Base-by-base conservation (phyloP, 148 eudicot species). In the Heliamphora exappendiculata region DNA sequence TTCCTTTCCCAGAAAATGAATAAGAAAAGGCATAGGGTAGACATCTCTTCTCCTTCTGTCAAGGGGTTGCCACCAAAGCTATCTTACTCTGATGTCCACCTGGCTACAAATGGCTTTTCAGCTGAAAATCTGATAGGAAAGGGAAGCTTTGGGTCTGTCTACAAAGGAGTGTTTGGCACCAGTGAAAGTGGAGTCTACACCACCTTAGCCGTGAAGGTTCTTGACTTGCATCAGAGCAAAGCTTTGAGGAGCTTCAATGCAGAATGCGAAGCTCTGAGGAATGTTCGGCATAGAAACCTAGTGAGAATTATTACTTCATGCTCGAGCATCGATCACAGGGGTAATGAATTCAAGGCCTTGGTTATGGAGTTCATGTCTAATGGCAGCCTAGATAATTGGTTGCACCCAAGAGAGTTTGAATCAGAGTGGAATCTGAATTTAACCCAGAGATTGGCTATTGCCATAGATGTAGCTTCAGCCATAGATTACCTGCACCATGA, bases 111-210 rank as follows among this genome's bases (percentile, higher is more conserved):
- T 45, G 68, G 42, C 50, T 74, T 74, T 29, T 17, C 69, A 7
- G 12, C 31, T 7, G 45, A 74, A 16, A 74, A 62, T 74, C 7
- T 74, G 19, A 62, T 74, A 24, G 69, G 77, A 45, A 74, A 74
- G 57, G 69, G 77, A 29, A 74, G 77, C 77, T 74, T 74, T 74
- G 77, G 77, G 12, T 74, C 77, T 11, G 77, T 74, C 19, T 74
- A 74, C 19, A 60, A 62, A 74, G 69, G 69, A 33, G 47, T 28
- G 19, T 74, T 74, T 37, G 42, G 68, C 4, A 42, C 55, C 19
- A 11, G 42, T 11, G 67, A 74, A 20, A 34, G 47, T 37, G 67
- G 22, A 3, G 24, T 36, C 44, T 41, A 24, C 67, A 41, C 68
- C 57, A 62, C 69, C 16, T 60, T 74, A 19, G 69, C 77, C 7